phyloP scores from a whole-genome alignment of 345 rosid species.

The Boechera divaricarpa region DNA sequence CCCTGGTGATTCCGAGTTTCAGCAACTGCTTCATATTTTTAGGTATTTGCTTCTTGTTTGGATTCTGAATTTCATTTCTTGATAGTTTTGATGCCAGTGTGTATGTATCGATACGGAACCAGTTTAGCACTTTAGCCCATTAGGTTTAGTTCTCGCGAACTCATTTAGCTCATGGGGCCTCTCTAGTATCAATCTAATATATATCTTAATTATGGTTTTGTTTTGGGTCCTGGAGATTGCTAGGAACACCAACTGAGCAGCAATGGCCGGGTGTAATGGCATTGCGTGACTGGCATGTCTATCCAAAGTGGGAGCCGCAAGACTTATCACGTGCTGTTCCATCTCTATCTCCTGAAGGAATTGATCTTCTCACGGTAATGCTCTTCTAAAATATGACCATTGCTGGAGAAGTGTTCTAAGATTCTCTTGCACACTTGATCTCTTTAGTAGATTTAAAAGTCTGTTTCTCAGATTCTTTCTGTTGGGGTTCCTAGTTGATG shows the following conservation, averaged over 20 bases:
- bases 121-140: neutral
- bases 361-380: constrained; percentile 85
- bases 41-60: constrained; percentile 53
- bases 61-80: neutral
- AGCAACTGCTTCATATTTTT: constrained; percentile 90
- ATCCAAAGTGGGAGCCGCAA: constrained; percentile 92
- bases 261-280: constrained; percentile 44
- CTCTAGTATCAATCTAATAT: neutral
- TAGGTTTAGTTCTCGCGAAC: neutral
- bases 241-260: constrained; percentile 46
- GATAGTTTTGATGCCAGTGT: neutral
- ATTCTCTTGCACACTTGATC: neutral
- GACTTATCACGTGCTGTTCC: constrained; percentile 78
- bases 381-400: neutral
- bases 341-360: constrained; percentile 72
- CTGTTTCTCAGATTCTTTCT: neutral
- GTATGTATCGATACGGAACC: neutral
- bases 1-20: constrained; percentile 98
- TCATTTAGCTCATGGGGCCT: neutral
- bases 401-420: neutral
- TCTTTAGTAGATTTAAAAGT: constrained; percentile 11
- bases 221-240: constrained; percentile 48
- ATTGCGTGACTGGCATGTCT: constrained; percentile 85
- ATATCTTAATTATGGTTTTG: neutral
- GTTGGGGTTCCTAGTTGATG: constrained; percentile 10